Evolutionary conservation across 306 rosid species (phyloP), one percentile per base, ranked within the genome.

Genomic region (Citrullus mucosospermus): DNA sequence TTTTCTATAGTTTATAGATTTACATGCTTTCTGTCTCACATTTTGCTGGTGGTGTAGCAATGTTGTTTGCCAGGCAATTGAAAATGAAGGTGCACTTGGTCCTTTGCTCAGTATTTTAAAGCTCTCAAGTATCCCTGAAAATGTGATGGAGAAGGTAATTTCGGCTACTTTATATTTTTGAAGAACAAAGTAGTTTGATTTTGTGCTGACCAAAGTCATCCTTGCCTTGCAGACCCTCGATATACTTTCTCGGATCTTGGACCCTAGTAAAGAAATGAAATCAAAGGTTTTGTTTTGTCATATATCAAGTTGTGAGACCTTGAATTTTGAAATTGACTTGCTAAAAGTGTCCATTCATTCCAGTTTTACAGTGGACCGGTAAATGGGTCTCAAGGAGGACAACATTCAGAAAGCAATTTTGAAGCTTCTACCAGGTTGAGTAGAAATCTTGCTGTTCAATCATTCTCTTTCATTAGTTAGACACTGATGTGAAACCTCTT

Each of bases 361-460:
- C 91, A 92, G 98, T 90, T 90, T 87, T 80, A 86, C 86, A 82
- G 84, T 82, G 89, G 89, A 82, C 85, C 93, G 74, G 89, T 87
- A 77, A 88, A 85, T 82, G 96, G 84, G 79, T 81, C 86, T 58
- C 74, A 75, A 78, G 86, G 73, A 72, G 74, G 76, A 57, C 77
- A 38, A 14, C 85, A 73, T 66, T 80, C 81, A 80, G 83, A 76
- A 32, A 57, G 72, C 61, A 62, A 22, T 58, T 83, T 78, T 38
- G 61, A 77, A 62, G 56, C 75, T 85, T 76, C 90, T 30, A 32
- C 66, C 1, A 77, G 79, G 68, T 74, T 68, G 59, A 71, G 72
- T 70, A 78, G 72, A 68, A 84, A 80, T 77, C 43, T 84, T 54
- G 43, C 76, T 39, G 82, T 60, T 60, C 8, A 60, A 41, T 36